A percentile compares a stretch with the other conserved stretches of the same genome.
Evolutionary conservation across 192 early-diverging fungal species (phyloP).

Genomic region (Dimargaris xerosporica): DNA sequence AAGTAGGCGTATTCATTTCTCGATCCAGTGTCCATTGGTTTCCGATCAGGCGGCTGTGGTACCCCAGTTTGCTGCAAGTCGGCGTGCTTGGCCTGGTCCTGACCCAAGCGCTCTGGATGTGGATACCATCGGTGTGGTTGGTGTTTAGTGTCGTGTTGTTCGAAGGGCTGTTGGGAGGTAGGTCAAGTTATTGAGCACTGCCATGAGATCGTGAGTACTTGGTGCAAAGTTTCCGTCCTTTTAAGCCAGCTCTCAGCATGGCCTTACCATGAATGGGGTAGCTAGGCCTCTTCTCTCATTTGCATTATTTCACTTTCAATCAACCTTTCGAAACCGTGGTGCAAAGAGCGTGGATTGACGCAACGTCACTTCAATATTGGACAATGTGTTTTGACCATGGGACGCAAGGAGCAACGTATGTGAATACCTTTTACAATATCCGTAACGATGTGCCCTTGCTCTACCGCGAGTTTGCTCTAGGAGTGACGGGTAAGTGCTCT

Average conservation of each 20-base stretch:
- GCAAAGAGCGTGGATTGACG: no score
- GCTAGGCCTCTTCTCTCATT: no score
- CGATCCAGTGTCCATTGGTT: conserved; percentile 22
- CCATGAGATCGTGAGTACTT: no score
- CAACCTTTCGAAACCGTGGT: no score
- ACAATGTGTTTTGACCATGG: neutral
- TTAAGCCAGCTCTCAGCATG: no score
- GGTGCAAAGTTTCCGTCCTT: no score
- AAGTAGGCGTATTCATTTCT: conserved; percentile 29
- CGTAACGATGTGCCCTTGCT: conserved; percentile 17
- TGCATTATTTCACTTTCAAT: no score
- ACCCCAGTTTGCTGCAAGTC: conserved; percentile 19
- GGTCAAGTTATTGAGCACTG: no score
- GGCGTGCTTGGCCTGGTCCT: conserved; percentile 15
- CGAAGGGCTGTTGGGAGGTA: conserved; percentile 26
- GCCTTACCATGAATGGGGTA: no score
- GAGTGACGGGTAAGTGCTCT: conserved; percentile 16
- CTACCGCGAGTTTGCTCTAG: conserved; percentile 26
- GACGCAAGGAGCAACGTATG: conserved; percentile 18
- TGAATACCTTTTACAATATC: conserved; percentile 24
- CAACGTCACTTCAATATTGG: no score
- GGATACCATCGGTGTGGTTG: conserved; percentile 19
- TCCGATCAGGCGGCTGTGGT: conserved; percentile 20
- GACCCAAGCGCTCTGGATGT: conserved; percentile 15
- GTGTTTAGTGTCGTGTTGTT: conserved; percentile 22